phyloP scores from a whole-genome alignment of 768 basidiomycete genomes.

The Phallus indusiatus region DNA sequence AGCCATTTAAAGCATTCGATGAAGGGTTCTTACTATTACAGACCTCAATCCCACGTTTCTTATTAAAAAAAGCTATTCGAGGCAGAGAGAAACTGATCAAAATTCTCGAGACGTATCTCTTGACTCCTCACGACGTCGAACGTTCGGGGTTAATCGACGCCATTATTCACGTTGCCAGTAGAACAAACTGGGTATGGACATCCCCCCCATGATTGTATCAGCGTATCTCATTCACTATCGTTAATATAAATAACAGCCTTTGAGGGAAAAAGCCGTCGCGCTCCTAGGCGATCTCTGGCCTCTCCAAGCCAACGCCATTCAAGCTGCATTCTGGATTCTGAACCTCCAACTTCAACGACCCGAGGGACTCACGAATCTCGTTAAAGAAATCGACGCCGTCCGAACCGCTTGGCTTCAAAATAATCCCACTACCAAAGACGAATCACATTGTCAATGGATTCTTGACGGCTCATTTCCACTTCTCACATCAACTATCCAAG shows the following conservation, averaged over 20 bases:
- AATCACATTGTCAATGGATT: not conserved
- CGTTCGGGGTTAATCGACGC: not conserved
- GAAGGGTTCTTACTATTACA: slow-evolving; percentile 13
- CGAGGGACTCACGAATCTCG: slow-evolving; percentile 13
- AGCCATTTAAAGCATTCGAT: slow-evolving; percentile 16
- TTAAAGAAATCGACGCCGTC: slow-evolving; percentile 14
- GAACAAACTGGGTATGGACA: not conserved
- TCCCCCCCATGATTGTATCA: no score
- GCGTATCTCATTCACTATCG: not conserved
- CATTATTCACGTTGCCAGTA: not conserved
- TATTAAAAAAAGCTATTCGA: slow-evolving; percentile 10
- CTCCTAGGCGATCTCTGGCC: slow-evolving; percentile 16
- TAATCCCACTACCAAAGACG: slow-evolving; percentile 6
- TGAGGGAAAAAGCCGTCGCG: slow-evolving; percentile 11
- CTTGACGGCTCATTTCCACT: slow-evolving; percentile 11
- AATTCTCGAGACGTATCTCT: not conserved
- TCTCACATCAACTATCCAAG: slow-evolving; percentile 17
- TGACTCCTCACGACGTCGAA: not conserved
- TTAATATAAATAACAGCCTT: slow-evolving; percentile 3
- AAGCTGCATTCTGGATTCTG: slow-evolving; percentile 16
- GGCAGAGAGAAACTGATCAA: slow-evolving; percentile 13
- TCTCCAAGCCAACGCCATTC: slow-evolving; percentile 17
- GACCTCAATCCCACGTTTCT: slow-evolving; percentile 12
- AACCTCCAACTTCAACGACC: slow-evolving; percentile 14
- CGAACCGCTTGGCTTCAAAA: slow-evolving; percentile 7